These are phyloP conservation scores for Nissolia schottii DNA, from an alignment of 306 rosid genomes.

Conservation along the genomic window DNA sequence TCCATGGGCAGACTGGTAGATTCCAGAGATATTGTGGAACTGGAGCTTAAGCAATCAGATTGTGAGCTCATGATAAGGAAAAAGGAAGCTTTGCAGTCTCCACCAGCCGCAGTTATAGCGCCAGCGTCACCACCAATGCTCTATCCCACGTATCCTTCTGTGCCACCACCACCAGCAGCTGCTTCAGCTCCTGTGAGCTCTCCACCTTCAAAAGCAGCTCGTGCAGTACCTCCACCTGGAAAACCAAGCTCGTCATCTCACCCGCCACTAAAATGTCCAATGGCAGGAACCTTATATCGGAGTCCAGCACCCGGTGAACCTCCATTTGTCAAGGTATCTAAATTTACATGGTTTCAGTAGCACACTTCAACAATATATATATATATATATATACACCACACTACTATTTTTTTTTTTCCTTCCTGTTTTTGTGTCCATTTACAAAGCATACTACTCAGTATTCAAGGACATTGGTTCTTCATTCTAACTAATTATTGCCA, in stretches of 20 bases:
- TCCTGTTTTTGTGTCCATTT: background rate
- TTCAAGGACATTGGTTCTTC: background rate
- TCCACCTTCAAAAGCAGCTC: constrained; percentile 38
- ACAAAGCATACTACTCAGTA: background rate
- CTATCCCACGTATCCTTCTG: constrained; percentile 36
- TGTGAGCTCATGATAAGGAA: constrained; percentile 74
- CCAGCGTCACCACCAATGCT: constrained; percentile 32
- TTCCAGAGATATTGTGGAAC: constrained; percentile 90
- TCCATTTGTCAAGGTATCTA: constrained; percentile 71
- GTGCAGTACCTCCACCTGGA: constrained; percentile 55
- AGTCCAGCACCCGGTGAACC: constrained; percentile 84
- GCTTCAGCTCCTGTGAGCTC: constrained; percentile 42
- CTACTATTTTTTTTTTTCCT: background rate
- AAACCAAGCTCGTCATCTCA: constrained; percentile 53
- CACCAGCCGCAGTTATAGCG: constrained; percentile 30
- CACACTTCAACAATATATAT: background rate
- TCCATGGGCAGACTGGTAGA: constrained; percentile 73
- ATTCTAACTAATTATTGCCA: background rate
- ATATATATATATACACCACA: no score
- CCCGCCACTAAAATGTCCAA: constrained; percentile 75
- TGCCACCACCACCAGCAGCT: constrained; percentile 28
- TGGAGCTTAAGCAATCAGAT: constrained; percentile 76
- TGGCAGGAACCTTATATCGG: constrained; percentile 93
- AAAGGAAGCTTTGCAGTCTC: constrained; percentile 72
- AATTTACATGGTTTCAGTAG: background rate